Base-by-base conservation (phyloP, 2,329 filamentous ascomycete genomes). In the Claviceps arundinis region DNA sequence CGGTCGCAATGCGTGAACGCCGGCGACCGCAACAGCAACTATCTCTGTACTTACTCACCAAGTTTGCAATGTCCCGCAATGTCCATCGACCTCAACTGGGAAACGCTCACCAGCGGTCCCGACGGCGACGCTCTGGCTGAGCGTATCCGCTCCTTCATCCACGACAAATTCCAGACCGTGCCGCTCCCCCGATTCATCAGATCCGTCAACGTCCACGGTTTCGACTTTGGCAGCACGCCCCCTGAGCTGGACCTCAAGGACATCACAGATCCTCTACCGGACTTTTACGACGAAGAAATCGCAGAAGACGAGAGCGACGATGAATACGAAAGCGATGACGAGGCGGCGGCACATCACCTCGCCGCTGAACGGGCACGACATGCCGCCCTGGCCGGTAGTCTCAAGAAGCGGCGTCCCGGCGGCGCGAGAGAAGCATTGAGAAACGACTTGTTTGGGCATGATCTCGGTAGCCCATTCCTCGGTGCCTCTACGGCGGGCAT, bases 21-120 rank as follows among this genome's bases (percentile, higher is more conserved):
- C 30, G 30, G 30, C 30, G 30, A 34, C 8, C 30, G 30, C 30
- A 34, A 34, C 9, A 11, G 30, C 30, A 34, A 11, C 30, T 34
- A 34, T 34, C 30, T 4, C 30, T 34, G 8, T 30, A 30, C 8
- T 30, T 30, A 30, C 26, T 30, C 26, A 9, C 30, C 30, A 34
- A 34, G 30, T 4, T 4, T 42, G 40, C 41, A 30, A 40, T 37
- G 42, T 44, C 45, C 50, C 43, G 56, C 55, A 59, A 98, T 98
- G 93, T 97, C 93, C 60, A 91, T 98, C 73, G 90, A 97, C 65
- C 85, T 98, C 66, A 89, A 95, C 70, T 98, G 93, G 93, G 85
- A 93, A 63, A 86, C 85, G 56, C 80, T 97, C 64, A 97, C 91
- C 22, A 84, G 82, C 56, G 93, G 93, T 30, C 81, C 89, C 48